These are phyloP conservation scores for Balansia obtecta DNA, from an alignment of 2,329 filamentous ascomycete species.

Conservation along the genomic window DNA sequence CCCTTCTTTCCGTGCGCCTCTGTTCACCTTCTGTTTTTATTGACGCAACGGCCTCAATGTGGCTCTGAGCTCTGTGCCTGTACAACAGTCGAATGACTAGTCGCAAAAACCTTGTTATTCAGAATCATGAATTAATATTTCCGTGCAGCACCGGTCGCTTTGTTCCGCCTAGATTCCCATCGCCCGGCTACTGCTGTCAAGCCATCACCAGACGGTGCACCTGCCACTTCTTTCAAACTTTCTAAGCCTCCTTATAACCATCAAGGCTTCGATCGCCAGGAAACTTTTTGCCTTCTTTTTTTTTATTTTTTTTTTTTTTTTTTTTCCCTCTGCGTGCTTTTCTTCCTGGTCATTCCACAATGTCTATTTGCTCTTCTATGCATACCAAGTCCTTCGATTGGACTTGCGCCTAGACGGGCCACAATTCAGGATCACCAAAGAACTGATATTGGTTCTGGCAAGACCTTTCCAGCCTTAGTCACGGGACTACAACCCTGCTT, in stretches of 20 bases:
- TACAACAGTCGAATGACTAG: not conserved
- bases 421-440: not conserved
- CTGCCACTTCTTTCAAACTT: too few relatives aligned
- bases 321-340: not conserved
- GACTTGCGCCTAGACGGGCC: conserved; percentile 11
- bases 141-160: not conserved
- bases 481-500: not conserved
- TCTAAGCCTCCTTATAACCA: not conserved
- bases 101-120: not conserved
- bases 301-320: not conserved
- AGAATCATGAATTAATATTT: not conserved
- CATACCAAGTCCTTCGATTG: conserved; percentile 13
- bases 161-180: not conserved
- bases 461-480: not conserved
- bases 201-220: not conserved
- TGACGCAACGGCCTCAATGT: not conserved
- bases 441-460: not conserved
- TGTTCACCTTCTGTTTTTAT: not conserved
- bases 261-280: not conserved
- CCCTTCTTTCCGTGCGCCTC: not conserved
- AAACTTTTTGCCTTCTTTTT: too few relatives aligned
- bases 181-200: not conserved
- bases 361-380: conserved; percentile 10
- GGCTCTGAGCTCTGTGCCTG: not conserved
- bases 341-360: conserved; percentile 7